Evolutionary conservation across 129 eudicot genomes (phyloP).

Genomic region (Chrysanthemum lavandulifolium): DNA sequence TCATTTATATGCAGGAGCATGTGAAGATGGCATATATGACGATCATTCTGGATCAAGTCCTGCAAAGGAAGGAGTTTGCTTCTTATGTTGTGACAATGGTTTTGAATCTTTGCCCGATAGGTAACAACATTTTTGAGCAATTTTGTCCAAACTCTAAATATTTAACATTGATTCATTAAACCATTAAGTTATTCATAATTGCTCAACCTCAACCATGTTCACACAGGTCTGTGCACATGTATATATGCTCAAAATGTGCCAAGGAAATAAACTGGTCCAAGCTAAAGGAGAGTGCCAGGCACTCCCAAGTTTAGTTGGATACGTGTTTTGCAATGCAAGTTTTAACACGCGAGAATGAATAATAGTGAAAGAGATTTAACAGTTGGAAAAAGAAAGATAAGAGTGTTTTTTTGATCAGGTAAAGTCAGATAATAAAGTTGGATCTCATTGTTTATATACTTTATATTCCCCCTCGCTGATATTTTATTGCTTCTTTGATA

Average conservation of each 20-base stretch:
- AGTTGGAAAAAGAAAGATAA: conserved; percentile 14
- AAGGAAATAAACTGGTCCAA: conserved; percentile 45
- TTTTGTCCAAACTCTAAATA: not conserved
- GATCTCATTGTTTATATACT: not conserved
- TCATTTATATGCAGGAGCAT: conserved; percentile 19
- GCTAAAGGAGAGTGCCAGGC: conserved; percentile 54
- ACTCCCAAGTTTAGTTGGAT: conserved; percentile 52
- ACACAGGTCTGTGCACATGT: conserved; percentile 73
- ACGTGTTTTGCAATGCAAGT: not conserved
- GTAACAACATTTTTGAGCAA: conserved; percentile 31
- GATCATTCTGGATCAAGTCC: conserved; percentile 51
- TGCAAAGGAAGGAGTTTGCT: conserved; percentile 57
- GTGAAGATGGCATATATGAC: conserved; percentile 17
- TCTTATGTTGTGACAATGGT: conserved; percentile 51
- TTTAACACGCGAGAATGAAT: not conserved
- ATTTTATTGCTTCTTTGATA: not conserved
- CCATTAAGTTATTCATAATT: not conserved
- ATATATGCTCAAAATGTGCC: conserved; percentile 66
- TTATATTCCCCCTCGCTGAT: not conserved
- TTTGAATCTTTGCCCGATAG: conserved; percentile 64
- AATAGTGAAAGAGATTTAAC: conserved; percentile 16
- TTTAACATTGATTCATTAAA: not conserved
- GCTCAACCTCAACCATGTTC: not conserved
- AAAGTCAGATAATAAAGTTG: not conserved
- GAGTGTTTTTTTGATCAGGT: conserved; percentile 19